Conservation (phyloP, 176 grass and related monocot species). For the Melocanna baccifera region DNA sequence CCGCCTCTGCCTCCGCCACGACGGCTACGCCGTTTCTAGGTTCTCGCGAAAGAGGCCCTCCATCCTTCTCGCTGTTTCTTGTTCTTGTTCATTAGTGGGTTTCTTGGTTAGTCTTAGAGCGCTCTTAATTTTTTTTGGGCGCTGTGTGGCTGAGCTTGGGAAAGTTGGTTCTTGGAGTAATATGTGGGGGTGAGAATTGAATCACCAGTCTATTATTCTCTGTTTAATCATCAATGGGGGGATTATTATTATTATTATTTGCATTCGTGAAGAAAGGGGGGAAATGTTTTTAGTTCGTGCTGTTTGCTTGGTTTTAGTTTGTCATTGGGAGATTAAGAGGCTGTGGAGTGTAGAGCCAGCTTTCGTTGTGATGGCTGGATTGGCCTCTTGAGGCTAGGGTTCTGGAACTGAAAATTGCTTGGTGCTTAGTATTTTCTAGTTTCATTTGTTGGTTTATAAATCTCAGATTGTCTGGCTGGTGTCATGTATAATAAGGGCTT, state of each 20-base stretch:
- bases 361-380: no score
- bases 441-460: no score
- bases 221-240: neutral
- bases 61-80: neutral
- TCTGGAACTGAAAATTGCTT: no score
- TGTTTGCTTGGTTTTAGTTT: no score
- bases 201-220: neutral
- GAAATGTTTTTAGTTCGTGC: neutral
- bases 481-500: no score
- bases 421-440: no score
- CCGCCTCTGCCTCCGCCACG: no score
- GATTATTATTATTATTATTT: neutral
- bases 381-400: no score
- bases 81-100: neutral
- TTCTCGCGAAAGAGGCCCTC: neutral
- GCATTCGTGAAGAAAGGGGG: neutral
- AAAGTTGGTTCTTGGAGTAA: neutral
- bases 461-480: no score
- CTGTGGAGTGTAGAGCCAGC: no score
- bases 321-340: no score
- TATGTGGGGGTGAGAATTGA: neutral
- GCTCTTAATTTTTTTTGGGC: neutral
- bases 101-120: neutral
- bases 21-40: neutral
- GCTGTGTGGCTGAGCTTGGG: neutral